Conservation (phyloP, 2,329 filamentous ascomycete genomes). For the Apiospora marii region DNA sequence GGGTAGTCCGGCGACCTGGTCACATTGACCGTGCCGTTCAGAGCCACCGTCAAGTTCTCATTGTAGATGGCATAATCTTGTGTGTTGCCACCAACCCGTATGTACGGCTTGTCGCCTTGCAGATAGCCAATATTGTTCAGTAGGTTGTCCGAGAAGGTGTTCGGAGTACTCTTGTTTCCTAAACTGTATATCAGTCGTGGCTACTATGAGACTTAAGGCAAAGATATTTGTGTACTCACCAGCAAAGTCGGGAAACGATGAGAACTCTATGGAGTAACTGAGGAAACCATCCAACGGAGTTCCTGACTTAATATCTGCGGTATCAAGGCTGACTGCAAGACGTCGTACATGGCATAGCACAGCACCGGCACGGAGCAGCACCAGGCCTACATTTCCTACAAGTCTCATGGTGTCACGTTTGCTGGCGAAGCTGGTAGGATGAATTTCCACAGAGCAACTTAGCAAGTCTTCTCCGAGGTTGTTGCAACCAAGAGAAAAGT, state of each 20-base stretch:
- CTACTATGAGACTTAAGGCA: slow-evolving; percentile 35
- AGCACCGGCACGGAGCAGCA: not conserved
- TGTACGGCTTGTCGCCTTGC: slow-evolving; percentile 63
- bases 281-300: slow-evolving; percentile 49
- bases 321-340: not conserved
- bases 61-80: slow-evolving; percentile 72
- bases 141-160: slow-evolving; percentile 67
- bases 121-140: slow-evolving; percentile 63
- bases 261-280: slow-evolving; percentile 51
- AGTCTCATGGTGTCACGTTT: not conserved
- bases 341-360: not conserved
- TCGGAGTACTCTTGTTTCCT: slow-evolving; percentile 56
- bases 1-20: slow-evolving; percentile 65
- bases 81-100: slow-evolving; percentile 72
- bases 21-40: slow-evolving; percentile 60
- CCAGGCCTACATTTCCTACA: not conserved
- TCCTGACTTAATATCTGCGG: slow-evolving; percentile 32
- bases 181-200: slow-evolving; percentile 22
- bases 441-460: not conserved
- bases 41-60: slow-evolving; percentile 55
- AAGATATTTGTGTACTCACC: slow-evolving; percentile 30
- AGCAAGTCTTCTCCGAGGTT: not conserved
- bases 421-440: not conserved
- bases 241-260: slow-evolving; percentile 49
- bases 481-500: not conserved